Conservation (phyloP, 352 stramenopile genomes). For the Phytopythium mirpurense region DNA sequence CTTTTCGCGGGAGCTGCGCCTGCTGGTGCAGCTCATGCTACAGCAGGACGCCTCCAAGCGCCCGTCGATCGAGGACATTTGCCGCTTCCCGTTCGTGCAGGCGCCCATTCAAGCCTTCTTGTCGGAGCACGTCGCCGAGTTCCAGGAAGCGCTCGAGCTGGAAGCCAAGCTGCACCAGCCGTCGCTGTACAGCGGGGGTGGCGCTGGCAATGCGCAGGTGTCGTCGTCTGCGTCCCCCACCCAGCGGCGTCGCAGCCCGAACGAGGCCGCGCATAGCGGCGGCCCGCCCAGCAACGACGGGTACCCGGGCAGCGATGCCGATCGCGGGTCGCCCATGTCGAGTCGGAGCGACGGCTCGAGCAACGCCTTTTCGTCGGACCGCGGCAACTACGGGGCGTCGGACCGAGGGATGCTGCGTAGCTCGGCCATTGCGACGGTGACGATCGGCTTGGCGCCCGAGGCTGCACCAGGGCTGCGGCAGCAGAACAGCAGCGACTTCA, state of each 20-base stretch:
- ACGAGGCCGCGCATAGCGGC: constrained; percentile 18
- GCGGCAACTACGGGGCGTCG: constrained; percentile 10
- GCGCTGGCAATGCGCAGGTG: constrained; percentile 22
- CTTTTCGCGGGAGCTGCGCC: constrained; percentile 75
- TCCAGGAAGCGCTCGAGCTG: constrained; percentile 80
- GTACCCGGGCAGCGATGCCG: constrained; percentile 20
- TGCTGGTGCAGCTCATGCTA: constrained; percentile 86
- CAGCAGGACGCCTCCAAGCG: constrained; percentile 83
- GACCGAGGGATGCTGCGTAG: constrained; percentile 37
- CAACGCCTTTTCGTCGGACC: constrained; percentile 19
- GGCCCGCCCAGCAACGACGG: constrained; percentile 21
- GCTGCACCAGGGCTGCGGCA: constrained; percentile 23
- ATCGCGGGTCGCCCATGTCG: constrained; percentile 36
- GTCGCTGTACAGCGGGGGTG: constrained; percentile 48
- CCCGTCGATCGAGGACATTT: constrained; percentile 88
- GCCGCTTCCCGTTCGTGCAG: constrained; percentile 83
- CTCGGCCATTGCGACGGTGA: constrained; percentile 50
- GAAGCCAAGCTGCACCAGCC: constrained; percentile 86
- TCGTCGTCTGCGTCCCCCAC: constrained; percentile 32
- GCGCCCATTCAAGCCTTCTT: constrained; percentile 80
- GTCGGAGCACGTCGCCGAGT: constrained; percentile 80
- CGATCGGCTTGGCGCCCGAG: constrained; percentile 45
- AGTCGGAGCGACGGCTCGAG: constrained; percentile 35
- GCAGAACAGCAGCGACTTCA: constrained; percentile 29
- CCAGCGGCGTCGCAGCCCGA: constrained; percentile 39